phyloP scores from a whole-genome alignment of 345 rosid genomes.

The Trapa incisa region DNA sequence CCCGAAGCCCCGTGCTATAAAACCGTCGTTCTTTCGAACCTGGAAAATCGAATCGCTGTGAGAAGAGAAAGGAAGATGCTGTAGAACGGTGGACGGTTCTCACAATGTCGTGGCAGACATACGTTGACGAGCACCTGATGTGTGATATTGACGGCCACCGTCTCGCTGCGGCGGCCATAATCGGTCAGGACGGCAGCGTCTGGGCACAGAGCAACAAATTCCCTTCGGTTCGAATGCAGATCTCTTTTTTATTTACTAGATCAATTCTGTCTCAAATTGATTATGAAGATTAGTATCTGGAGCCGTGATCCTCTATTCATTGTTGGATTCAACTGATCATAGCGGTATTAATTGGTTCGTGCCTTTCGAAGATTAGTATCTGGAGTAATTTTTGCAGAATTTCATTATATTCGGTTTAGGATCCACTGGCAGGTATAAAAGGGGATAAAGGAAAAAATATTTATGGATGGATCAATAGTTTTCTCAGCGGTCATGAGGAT shows the following conservation, averaged over 20 bases:
- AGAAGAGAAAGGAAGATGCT: background rate
- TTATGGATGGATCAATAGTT: too few species aligned
- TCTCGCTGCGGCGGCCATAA: constrained; percentile 33
- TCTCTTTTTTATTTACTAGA: background rate
- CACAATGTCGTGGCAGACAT: constrained; percentile 42
- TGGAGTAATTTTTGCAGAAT: background rate
- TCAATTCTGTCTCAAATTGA: constrained; percentile 1
- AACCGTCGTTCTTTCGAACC: constrained; percentile 15
- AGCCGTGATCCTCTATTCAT: background rate
- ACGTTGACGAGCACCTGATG: constrained; percentile 41
- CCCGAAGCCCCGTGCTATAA: constrained; percentile 13
- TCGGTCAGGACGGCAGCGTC: constrained; percentile 41
- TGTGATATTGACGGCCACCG: constrained; percentile 31
- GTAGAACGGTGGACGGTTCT: background rate
- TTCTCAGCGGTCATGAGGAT: too few species aligned
- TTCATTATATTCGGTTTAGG: background rate
- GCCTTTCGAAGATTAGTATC: background rate
- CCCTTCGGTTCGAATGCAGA: constrained; percentile 14
- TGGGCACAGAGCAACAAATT: constrained; percentile 36
- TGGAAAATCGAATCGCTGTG: background rate
- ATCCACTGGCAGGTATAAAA: background rate
- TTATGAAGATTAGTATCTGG: background rate
- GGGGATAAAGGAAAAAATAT: background rate
- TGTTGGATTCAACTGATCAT: background rate
- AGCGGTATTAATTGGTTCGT: background rate